Evolutionary conservation across 306 rosid genomes (phyloP).

Genomic region (Cucumis cinereus): DNA sequence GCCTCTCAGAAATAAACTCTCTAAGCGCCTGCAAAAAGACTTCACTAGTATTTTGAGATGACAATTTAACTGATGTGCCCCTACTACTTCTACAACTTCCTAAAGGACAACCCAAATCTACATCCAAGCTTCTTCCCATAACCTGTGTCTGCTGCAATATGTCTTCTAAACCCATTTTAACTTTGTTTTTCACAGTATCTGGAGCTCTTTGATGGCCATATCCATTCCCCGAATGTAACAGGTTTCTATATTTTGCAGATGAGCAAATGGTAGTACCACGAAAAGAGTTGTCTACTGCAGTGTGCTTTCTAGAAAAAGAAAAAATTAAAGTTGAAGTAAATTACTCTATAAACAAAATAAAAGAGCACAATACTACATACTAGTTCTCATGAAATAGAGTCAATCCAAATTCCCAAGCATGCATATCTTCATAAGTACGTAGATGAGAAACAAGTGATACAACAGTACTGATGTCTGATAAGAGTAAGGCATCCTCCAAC

Average conservation of each 20-base stretch:
- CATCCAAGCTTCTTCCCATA: conserved; percentile 37
- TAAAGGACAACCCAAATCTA: conserved; percentile 36
- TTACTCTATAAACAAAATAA: background rate
- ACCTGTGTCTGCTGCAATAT: conserved; percentile 44
- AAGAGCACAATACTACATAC: conserved; percentile 13
- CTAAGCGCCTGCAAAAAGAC: conserved; percentile 79
- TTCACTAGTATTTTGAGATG: conserved; percentile 45
- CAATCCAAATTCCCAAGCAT: conserved; percentile 2
- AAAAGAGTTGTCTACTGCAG: conserved; percentile 67
- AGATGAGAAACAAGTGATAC: background rate
- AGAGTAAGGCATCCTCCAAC: background rate
- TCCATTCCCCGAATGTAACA: conserved; percentile 37
- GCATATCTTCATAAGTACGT: conserved; percentile 7
- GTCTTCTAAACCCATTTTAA: conserved; percentile 60
- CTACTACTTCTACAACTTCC: conserved; percentile 47
- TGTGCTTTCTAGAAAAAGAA: conserved; percentile 80
- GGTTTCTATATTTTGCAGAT: conserved; percentile 51
- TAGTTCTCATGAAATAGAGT: conserved; percentile 19
- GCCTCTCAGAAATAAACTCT: conserved; percentile 72
- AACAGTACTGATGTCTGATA: background rate
- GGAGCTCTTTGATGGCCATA: conserved; percentile 52
- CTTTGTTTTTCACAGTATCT: conserved; percentile 43
- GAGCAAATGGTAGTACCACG: conserved; percentile 68
- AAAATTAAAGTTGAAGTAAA: conserved; percentile 27
- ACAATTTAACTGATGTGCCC: conserved; percentile 34